These are phyloP conservation scores for Aspergillus oerlinghausenensis DNA, from an alignment of 2,329 filamentous ascomycete species.

Conservation along the genomic window DNA sequence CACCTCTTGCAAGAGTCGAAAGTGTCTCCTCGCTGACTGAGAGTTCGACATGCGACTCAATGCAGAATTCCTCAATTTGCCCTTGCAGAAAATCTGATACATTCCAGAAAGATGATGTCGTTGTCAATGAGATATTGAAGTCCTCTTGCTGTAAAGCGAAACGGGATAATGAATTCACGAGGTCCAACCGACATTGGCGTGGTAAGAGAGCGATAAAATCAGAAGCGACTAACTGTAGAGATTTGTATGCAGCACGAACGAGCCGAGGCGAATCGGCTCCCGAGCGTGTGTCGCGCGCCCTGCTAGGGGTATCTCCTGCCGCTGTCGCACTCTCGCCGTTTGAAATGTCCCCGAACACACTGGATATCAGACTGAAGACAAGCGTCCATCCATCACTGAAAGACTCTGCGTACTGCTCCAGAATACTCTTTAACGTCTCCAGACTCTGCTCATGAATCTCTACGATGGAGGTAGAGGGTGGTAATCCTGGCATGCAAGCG, in stretches of 20 bases:
- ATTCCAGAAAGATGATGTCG: slow-evolving; percentile 93
- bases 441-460: slow-evolving; percentile 77
- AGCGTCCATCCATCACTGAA: slow-evolving; percentile 79
- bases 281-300: slow-evolving; percentile 18
- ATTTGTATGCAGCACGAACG: slow-evolving; percentile 81
- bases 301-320: slow-evolving; percentile 2
- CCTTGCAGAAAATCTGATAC: slow-evolving; percentile 77
- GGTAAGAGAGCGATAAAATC: slow-evolving; percentile 78
- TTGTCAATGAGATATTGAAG: slow-evolving; percentile 90
- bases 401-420: slow-evolving; percentile 84
- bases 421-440: slow-evolving; percentile 72
- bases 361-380: slow-evolving; percentile 78
- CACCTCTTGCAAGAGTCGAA: slow-evolving; percentile 54
- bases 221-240: slow-evolving; percentile 86
- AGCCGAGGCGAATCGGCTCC: slow-evolving; percentile 60
- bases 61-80: slow-evolving; percentile 40
- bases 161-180: slow-evolving; percentile 82
- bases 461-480: slow-evolving; percentile 60
- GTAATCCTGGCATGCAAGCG: slow-evolving; percentile 52
- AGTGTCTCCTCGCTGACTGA: slow-evolving; percentile 54
- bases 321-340: slow-evolving; percentile 27
- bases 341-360: slow-evolving; percentile 60
- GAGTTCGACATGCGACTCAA: slow-evolving; percentile 36
- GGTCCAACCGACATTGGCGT: slow-evolving; percentile 65
- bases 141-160: slow-evolving; percentile 90